Base-by-base conservation (phyloP, 768 basidiomycete genomes). In the Calocybe gangraenosa region DNA sequence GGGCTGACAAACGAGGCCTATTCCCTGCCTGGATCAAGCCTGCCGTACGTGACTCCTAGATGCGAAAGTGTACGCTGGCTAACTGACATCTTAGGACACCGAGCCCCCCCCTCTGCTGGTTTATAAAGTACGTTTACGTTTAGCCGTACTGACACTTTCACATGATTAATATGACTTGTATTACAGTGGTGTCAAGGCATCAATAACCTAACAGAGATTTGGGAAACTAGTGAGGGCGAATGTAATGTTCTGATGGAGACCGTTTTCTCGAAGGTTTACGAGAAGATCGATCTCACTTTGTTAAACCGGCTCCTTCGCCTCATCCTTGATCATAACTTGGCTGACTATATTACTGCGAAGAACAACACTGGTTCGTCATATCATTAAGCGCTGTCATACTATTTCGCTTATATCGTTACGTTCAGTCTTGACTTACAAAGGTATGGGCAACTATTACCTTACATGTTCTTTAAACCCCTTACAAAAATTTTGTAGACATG, bases 11-110 rank as follows among this genome's bases (percentile, higher is more conserved):
- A 65, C 87, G 96, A 56, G 92, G 92, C 38, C 68, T 99, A 18
- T 98, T 98, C 84, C 96, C 96, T 9, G 83, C 92, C 1, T 99
- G 96, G 95, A 96, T 99, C 64, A 99, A 98, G 69, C 96, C 96
- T 19, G 88, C 92, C 40, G 78, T 70, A 64, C 40, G 72, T 61
- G 17, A 21, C 37, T 43, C 23, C 30, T 7, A 20, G 36, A 35
- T 20, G 6, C 37, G 7, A 8, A 17, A 13, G 4, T 17, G 7
- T 39, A 22, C 2, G 28, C 25, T 37, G 28, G 45, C 48, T 51
- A 36, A 56, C 21, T 21, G 36, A 30, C 14, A 43, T 25, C 42
- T 39, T 22, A 75, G 75, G 93, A 98, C 57, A 94, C 92, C 0
- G 95, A 98, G 59, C 95, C 95, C 2, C 93, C 95, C 0, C 95